Evolutionary conservation across 305 asterid species (phyloP).

Genomic region (Fraxinus paxiana): DNA sequence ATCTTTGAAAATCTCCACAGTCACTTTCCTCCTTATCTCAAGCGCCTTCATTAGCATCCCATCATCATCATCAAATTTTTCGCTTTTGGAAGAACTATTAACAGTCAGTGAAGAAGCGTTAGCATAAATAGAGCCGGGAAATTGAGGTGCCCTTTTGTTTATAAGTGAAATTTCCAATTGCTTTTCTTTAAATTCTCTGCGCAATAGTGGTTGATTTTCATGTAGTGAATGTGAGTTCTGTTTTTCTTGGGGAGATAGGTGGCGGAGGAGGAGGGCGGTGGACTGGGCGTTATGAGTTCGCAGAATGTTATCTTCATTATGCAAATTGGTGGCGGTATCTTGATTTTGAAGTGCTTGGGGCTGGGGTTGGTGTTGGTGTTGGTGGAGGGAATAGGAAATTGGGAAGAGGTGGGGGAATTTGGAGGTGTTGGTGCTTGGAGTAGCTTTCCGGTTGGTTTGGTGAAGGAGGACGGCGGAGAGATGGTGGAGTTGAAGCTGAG

Average conservation of each 20-base stretch:
- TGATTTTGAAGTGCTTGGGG: conserved; percentile 27
- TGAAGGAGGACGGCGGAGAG: conserved; percentile 40
- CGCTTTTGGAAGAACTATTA: conserved; percentile 36
- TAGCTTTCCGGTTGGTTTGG: conserved; percentile 27
- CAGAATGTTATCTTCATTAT: conserved; percentile 24
- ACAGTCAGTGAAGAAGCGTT: conserved; percentile 36
- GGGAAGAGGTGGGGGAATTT: conserved; percentile 26
- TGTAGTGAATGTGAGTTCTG: conserved; percentile 24
- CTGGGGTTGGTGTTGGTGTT: conserved; percentile 12
- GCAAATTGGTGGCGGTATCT: conserved; percentile 27
- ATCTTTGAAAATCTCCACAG: conserved; percentile 62
- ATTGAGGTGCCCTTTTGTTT: conserved; percentile 58
- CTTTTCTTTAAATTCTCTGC: conserved; percentile 46
- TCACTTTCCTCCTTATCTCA: conserved; percentile 77
- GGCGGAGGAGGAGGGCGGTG: conserved; percentile 55
- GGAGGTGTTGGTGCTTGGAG: conserved; percentile 22
- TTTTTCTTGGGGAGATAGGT: conserved; percentile 39
- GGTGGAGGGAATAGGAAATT: conserved; percentile 36
- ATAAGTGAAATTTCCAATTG: conserved; percentile 54
- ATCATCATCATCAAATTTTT: conserved; percentile 29
- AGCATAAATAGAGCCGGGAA: conserved; percentile 68
- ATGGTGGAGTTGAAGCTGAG: conserved; percentile 41
- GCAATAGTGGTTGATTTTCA: conserved; percentile 25
- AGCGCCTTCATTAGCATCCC: conserved; percentile 81
- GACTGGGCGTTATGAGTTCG: conserved; percentile 76